Evolutionary conservation across 2,329 filamentous ascomycete genomes (phyloP).

Genomic region (Helotiales sp.): DNA sequence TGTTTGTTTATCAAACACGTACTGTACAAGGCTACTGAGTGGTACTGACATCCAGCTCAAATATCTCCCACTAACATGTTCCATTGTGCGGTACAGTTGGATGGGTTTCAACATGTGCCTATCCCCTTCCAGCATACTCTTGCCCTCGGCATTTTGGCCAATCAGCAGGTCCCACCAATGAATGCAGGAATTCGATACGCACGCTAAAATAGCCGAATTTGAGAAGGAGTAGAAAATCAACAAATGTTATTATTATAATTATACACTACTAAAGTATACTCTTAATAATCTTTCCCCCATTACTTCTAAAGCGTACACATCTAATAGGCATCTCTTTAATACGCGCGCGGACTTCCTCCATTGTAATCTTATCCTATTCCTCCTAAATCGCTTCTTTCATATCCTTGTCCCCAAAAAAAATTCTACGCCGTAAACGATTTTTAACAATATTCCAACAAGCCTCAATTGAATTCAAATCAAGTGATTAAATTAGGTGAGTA

Average conservation of each 20-base stretch:
- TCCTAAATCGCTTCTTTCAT: slow-evolving; percentile 21
- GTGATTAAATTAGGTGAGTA: slow-evolving; percentile 16
- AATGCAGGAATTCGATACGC: background rate
- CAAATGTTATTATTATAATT: background rate
- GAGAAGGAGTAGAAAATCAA: background rate
- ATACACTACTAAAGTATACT: background rate
- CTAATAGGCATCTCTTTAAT: slow-evolving; percentile 19
- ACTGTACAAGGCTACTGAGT: too few relatives aligned
- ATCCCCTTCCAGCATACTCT: too few relatives aligned
- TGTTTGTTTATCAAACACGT: too few relatives aligned
- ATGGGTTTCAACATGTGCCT: too few relatives aligned
- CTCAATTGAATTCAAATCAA: slow-evolving; percentile 26
- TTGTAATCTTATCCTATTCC: slow-evolving; percentile 25
- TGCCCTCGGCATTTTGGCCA: too few relatives aligned
- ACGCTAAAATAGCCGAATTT: background rate
- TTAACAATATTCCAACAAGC: slow-evolving; percentile 26
- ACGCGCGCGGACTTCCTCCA: slow-evolving; percentile 15
- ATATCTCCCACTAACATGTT: too few relatives aligned
- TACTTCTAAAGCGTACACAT: slow-evolving; percentile 17
- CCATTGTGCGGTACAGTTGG: too few relatives aligned
- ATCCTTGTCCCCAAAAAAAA: slow-evolving; percentile 26
- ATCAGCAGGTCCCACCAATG: too few relatives aligned
- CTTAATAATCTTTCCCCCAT: background rate
- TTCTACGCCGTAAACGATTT: slow-evolving; percentile 15
- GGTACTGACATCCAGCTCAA: too few relatives aligned